phyloP scores from a whole-genome alignment of 208 protist genomes.

The Porcisia hertigi region DNA sequence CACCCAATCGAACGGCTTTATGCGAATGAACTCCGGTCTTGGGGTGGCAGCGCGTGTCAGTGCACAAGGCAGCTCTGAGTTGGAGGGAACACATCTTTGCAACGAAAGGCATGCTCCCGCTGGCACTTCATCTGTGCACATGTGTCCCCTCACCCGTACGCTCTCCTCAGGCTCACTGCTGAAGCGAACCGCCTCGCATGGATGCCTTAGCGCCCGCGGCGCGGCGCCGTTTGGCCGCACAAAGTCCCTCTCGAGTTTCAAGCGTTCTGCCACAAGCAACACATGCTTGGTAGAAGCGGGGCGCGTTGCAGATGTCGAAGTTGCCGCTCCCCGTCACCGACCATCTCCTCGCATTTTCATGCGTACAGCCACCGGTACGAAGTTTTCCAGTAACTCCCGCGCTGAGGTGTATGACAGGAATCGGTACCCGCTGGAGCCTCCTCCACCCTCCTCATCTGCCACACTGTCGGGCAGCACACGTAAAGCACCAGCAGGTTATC shows the following conservation, averaged over 20 bases:
- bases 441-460: neutral
- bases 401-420: neutral
- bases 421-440: neutral
- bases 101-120: neutral
- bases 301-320: constrained; percentile 4
- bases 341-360: constrained; percentile 2
- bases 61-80: neutral
- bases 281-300: constrained; percentile 7
- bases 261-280: constrained; percentile 22
- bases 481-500: too few relatives aligned
- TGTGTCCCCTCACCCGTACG: neutral
- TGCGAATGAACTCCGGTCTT: neutral
- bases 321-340: neutral
- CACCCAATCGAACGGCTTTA: constrained; percentile 15
- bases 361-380: constrained; percentile 36
- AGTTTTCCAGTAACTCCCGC: neutral
- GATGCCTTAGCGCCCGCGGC: neutral
- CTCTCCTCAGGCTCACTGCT: constrained; percentile 15
- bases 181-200: constrained; percentile 33
- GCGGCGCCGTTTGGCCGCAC: constrained; percentile 16
- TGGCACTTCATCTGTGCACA: neutral
- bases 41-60: neutral
- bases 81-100: constrained; percentile 23
- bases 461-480: neutral
- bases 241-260: constrained; percentile 8